Evolutionary conservation across 129 eudicot species (phyloP), one percentile per base, ranked within the genome.

Genomic region (Rutidosis leptorrhynchoides): DNA sequence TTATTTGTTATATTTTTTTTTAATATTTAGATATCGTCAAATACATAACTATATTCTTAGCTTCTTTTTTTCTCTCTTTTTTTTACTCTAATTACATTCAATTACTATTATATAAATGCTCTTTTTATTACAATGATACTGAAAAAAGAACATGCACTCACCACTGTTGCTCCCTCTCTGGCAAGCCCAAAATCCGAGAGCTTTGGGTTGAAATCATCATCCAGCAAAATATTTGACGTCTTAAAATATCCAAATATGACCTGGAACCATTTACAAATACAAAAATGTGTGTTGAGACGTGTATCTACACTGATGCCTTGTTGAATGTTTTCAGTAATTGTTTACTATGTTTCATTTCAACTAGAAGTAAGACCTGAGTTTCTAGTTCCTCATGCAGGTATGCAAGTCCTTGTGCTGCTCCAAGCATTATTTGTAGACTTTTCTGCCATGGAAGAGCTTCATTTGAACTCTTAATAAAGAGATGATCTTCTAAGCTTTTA

Each of bases 141-240:
- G 59, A 53, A 20, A 55, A 55, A 45, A 58, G 43, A 64, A 54
- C 22, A 16, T 51, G 33, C 26, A 83, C 87, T 67, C 77, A 91
- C 98, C 27, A 85, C 87, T 4, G 96, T 85, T 6, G 98, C 96
- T 29, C 96, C 96, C 58, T 92, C 98, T 59, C 98, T 75, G 29
- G 96, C 98, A 64, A 92, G 96, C 75, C 98, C 98, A 61, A 92
- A 92, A 57, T 92, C 98, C 7, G 98, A 92, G 62, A 92, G 94
- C 87, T 85, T 92, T 3, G 98, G 90, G 58, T 83, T 73, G 62
- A 85, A 92, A 54, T 88, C 79, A 48, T 80, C 83, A 70, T 92
- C 89, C 81, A 92, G 52, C 8, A 92, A 77, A 65, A 92, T 87
- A 76, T 92, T 88, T 42, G 98, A 88, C 24, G 96, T 63, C 74